phyloP scores from a whole-genome alignment of 2,329 filamentous ascomycete genomes.

The Coleophoma cylindrospora region DNA sequence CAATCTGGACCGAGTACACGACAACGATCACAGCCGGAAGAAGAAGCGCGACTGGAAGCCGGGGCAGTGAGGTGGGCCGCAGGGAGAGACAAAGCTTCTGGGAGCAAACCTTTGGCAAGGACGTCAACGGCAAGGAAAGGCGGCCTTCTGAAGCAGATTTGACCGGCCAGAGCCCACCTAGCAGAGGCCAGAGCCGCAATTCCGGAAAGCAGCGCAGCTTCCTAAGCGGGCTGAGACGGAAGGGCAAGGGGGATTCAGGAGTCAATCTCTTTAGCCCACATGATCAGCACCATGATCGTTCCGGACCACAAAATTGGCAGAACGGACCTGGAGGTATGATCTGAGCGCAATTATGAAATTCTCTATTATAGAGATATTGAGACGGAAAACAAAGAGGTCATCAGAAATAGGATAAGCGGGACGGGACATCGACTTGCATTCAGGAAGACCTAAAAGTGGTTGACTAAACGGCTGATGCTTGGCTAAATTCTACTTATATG shows the following conservation, averaged over 20 bases:
- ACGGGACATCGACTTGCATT: too few relatives aligned
- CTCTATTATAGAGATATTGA: neutral
- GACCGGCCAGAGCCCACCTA: slow-evolving; percentile 11
- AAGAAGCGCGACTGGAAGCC: neutral
- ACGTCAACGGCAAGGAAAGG: slow-evolving; percentile 14
- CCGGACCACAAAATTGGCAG: neutral
- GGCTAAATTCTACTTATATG: too few relatives aligned
- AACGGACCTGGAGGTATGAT: slow-evolving; percentile 4
- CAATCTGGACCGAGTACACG: slow-evolving; percentile 12
- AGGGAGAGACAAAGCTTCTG: slow-evolving; percentile 24
- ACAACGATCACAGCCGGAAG: slow-evolving; percentile 5
- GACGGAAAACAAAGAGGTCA: too few relatives aligned
- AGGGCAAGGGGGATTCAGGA: slow-evolving; percentile 8
- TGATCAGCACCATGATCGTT: neutral
- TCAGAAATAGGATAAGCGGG: too few relatives aligned
- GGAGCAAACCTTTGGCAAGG: slow-evolving; percentile 25
- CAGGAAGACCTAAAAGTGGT: too few relatives aligned
- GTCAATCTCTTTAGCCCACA: neutral
- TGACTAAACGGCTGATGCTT: too few relatives aligned
- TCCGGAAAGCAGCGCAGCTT: slow-evolving; percentile 22
- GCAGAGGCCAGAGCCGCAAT: slow-evolving; percentile 19
- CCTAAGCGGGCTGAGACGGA: slow-evolving; percentile 19
- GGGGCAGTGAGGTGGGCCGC: slow-evolving; percentile 13
- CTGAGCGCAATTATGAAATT: neutral
- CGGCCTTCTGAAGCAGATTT: slow-evolving; percentile 11